phyloP scores from a whole-genome alignment of 495 filamentous ascomycete species.

The Umbilicaria muhlenbergii region DNA sequence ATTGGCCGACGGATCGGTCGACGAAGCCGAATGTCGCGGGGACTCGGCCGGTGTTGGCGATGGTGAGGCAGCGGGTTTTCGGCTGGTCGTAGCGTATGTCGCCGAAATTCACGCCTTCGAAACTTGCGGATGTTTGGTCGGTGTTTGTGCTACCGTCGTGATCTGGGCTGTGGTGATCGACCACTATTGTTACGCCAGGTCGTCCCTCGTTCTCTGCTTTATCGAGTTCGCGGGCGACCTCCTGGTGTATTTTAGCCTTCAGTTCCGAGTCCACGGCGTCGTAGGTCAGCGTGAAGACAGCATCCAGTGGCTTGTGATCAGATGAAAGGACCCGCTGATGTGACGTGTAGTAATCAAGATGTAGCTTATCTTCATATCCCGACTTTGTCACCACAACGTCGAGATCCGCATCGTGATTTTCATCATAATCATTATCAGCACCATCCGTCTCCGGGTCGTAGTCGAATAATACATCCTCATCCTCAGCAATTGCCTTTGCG shows the following conservation, averaged over 20 bases:
- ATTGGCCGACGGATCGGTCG: slow-evolving; percentile 42
- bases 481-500: slow-evolving; percentile 49
- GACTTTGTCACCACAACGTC: slow-evolving; percentile 35
- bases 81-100: slow-evolving; percentile 50
- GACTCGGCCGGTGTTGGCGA: slow-evolving; percentile 82
- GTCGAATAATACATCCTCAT: slow-evolving; percentile 77
- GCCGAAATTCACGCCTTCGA: slow-evolving; percentile 60
- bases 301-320: slow-evolving; percentile 85
- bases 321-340: slow-evolving; percentile 82
- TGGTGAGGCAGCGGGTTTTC: slow-evolving; percentile 49
- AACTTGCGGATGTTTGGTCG: slow-evolving; percentile 17
- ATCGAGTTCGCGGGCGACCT: slow-evolving; percentile 79
- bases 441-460: slow-evolving; percentile 56
- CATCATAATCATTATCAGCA: slow-evolving; percentile 44
- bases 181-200: slow-evolving; percentile 68
- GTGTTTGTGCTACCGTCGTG: slow-evolving; percentile 14
- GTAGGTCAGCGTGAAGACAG: slow-evolving; percentile 65
- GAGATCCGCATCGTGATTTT: slow-evolving; percentile 17
- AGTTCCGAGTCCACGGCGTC: slow-evolving; percentile 71
- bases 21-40: slow-evolving; percentile 62
- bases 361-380: slow-evolving; percentile 45
- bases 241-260: slow-evolving; percentile 68
- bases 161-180: slow-evolving; percentile 36
- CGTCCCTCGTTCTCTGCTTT: slow-evolving; percentile 84
- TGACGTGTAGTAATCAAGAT: slow-evolving; percentile 63